These are phyloP conservation scores for Daucus carota DNA, from an alignment of 129 eudicot genomes.

Conservation along the genomic window DNA sequence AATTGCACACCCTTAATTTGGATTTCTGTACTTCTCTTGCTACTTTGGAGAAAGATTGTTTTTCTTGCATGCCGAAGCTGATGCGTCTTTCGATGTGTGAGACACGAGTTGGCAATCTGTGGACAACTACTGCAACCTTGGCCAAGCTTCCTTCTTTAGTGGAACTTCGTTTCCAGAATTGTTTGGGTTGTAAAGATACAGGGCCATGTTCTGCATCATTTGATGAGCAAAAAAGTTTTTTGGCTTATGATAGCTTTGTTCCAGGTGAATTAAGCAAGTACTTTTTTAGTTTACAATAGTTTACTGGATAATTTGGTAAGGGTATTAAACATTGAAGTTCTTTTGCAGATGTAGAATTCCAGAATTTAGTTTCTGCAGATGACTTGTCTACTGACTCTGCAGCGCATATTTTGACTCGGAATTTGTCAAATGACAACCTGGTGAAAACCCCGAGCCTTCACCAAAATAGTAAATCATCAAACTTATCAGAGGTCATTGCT, in stretches of 20 bases:
- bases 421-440: background rate
- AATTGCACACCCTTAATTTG: constrained; percentile 55
- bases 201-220: constrained; percentile 32
- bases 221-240: constrained; percentile 1
- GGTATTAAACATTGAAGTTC: background rate
- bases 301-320: background rate
- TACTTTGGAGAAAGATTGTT: constrained; percentile 48
- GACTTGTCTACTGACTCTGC: background rate
- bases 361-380: background rate
- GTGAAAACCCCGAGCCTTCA: background rate
- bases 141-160: constrained; percentile 47
- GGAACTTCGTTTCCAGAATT: constrained; percentile 61
- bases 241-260: background rate
- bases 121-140: constrained; percentile 56
- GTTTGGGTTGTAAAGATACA: constrained; percentile 54
- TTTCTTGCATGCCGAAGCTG: constrained; percentile 60
- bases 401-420: background rate
- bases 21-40: constrained; percentile 57
- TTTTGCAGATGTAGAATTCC: background rate
- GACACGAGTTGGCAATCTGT: constrained; percentile 47
- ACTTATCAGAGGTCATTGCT: background rate
- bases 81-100: constrained; percentile 51
- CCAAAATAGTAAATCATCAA: background rate
- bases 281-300: background rate
- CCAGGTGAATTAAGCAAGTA: constrained; percentile 1